Conservation (phyloP, 1,284 basidiomycete genomes). For the Ustilago xerochloae region DNA sequence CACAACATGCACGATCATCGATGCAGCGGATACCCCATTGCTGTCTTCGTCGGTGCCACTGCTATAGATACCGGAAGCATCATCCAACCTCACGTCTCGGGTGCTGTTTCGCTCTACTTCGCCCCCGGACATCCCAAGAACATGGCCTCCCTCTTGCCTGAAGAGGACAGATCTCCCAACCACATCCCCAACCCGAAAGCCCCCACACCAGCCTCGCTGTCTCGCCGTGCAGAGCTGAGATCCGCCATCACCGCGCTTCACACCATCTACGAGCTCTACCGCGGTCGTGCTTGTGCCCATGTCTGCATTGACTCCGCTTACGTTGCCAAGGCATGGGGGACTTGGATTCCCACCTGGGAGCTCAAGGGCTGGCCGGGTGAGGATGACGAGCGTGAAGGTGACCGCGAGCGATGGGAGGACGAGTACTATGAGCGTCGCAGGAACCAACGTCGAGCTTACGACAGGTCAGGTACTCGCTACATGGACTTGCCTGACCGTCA, state of each 20-base stretch:
- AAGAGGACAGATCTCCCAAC: conserved; percentile 37
- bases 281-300: conserved; percentile 52
- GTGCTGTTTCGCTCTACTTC: conserved; percentile 48
- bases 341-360: conserved; percentile 63
- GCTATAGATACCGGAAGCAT: conserved; percentile 50
- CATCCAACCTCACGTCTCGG: conserved; percentile 45
- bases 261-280: conserved; percentile 49
- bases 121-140: conserved; percentile 52
- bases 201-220: conserved; percentile 38
- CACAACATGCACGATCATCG: conserved; percentile 51
- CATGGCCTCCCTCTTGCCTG: conserved; percentile 44
- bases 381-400: conserved; percentile 38
- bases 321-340: conserved; percentile 63
- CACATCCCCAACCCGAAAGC: conserved; percentile 55
- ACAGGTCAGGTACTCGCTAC: conserved; percentile 20
- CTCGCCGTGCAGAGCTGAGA: conserved; percentile 54
- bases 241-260: conserved; percentile 53
- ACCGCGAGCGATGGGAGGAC: conserved; percentile 21
- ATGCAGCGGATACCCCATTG: conserved; percentile 51
- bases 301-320: conserved; percentile 62
- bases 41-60: conserved; percentile 55
- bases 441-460: conserved; percentile 25
- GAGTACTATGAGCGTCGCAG: conserved; percentile 34
- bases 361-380: conserved; percentile 58
- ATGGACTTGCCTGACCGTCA: conserved; percentile 25